Conservation (phyloP, 2,329 filamentous ascomycete genomes). For the Exophiala mesophila region DNA sequence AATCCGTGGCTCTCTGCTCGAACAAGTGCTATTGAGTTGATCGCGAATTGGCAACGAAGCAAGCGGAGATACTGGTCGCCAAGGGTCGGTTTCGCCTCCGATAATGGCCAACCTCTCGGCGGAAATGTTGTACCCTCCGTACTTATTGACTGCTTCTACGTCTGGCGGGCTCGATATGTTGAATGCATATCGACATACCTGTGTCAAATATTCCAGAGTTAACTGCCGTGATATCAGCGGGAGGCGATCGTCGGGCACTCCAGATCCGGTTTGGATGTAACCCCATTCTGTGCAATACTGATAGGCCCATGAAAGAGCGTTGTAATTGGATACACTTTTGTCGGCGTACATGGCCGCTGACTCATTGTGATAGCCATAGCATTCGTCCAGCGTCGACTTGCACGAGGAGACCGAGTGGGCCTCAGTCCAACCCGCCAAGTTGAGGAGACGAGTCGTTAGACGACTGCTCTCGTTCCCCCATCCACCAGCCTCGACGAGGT, state of each 20-base stretch:
- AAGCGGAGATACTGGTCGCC: conserved; percentile 69
- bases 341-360: conserved; percentile 42
- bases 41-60: conserved; percentile 42
- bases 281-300: conserved; percentile 65
- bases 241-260: conserved; percentile 58
- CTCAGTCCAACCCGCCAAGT: conserved; percentile 54
- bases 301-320: conserved; percentile 49
- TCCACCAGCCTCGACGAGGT: conserved; percentile 46
- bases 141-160: conserved; percentile 65
- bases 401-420: conserved; percentile 40
- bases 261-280: conserved; percentile 68
- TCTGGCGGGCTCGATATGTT: conserved; percentile 62
- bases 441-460: conserved; percentile 50
- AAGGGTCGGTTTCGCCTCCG: conserved; percentile 74
- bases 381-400: conserved; percentile 44
- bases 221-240: conserved; percentile 69
- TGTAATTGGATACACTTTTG: conserved; percentile 41
- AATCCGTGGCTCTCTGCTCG: conserved; percentile 64
- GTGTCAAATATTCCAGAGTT: conserved; percentile 57
- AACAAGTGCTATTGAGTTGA: conserved; percentile 47
- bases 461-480: conserved; percentile 38
- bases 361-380: conserved; percentile 47
- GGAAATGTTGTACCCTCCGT: conserved; percentile 66
- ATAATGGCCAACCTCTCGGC: conserved; percentile 73
- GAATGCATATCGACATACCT: conserved; percentile 64